phyloP scores from a whole-genome alignment of 2,329 filamentous ascomycete species.

The Aspergillus carbonarius region DNA sequence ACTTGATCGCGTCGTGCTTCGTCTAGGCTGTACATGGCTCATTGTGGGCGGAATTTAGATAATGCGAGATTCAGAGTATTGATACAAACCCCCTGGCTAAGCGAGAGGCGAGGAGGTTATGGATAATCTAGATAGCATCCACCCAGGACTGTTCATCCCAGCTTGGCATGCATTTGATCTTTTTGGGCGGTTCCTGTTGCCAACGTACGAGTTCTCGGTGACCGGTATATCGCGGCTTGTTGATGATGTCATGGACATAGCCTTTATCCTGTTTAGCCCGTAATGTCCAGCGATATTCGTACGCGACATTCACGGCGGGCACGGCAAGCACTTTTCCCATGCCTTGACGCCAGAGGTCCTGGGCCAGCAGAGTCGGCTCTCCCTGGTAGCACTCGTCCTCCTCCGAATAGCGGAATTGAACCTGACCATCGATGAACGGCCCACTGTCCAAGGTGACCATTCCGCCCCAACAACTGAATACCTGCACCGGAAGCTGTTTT shows the following conservation, averaged over 20 bases:
- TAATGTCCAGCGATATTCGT: neutral
- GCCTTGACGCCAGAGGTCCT: neutral
- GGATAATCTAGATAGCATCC: neutral
- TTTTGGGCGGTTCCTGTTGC: neutral
- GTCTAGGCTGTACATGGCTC: too few relatives aligned
- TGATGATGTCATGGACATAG: neutral
- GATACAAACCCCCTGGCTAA: too few relatives aligned
- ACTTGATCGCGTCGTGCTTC: too few relatives aligned
- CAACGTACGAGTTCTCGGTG: neutral
- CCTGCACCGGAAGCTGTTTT: neutral
- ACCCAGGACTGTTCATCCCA: neutral
- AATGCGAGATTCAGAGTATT: too few relatives aligned
- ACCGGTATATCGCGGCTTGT: neutral
- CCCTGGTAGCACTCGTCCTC: neutral
- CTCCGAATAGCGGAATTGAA: neutral
- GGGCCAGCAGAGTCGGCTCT: neutral
- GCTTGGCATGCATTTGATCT: neutral
- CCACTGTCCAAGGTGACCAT: neutral
- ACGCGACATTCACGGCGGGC: neutral
- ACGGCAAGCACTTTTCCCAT: neutral
- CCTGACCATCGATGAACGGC: neutral
- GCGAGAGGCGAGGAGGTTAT: neutral
- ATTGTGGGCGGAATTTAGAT: too few relatives aligned
- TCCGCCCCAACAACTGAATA: neutral
- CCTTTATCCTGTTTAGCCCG: neutral